Evolutionary conservation across 805 yeast species (phyloP), one percentile per base, ranked within the genome.

Genomic region (Lipomyces starkeyi): DNA sequence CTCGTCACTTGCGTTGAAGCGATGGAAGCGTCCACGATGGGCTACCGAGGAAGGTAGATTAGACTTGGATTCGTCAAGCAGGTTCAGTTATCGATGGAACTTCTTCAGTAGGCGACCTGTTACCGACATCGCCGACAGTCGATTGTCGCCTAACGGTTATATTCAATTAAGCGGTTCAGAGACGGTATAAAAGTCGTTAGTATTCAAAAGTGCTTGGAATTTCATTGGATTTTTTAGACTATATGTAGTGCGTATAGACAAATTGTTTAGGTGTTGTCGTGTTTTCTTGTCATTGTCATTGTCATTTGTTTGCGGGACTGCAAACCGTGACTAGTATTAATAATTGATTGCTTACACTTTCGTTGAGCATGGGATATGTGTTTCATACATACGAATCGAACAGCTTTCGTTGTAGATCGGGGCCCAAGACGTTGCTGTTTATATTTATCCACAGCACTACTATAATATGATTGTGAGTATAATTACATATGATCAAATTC

Each of bases 1-100:
- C 52, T 91, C 92, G 69, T 92, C 97, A 0, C 82, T 95, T 67
- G 74, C 87, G 75, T 82, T 95, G 73, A 91, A 88, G 76, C 78
- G 79, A 59, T 95, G 84, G 84, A 70, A 66, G 63, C 78, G 72
- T 13, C 74, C 74, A 8, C 8, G 14, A 5, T 72, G 74, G 74
- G 62, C 73, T 29, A 62, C 66, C 3, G 61, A 58, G 4, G 64
- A 62, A 40, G 66, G 69, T 37, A 43, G 65, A 17, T 58, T 65
- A 9, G 63, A 53, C 22, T 66, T 73, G 11, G 55, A 55, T 55
- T 9, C 55, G 13, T n/a, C 58, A 7, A 35, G 8, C 55, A 8
- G 40, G 27, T 76, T 27, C 11, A 17, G 22, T 7, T 7, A 17
- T 17, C 20, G 49, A 43, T 43, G 49, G 49, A 43, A n/a, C 49